Conservation (phyloP, 192 early-diverging fungal genomes). For the Entomortierella beljakovae region DNA sequence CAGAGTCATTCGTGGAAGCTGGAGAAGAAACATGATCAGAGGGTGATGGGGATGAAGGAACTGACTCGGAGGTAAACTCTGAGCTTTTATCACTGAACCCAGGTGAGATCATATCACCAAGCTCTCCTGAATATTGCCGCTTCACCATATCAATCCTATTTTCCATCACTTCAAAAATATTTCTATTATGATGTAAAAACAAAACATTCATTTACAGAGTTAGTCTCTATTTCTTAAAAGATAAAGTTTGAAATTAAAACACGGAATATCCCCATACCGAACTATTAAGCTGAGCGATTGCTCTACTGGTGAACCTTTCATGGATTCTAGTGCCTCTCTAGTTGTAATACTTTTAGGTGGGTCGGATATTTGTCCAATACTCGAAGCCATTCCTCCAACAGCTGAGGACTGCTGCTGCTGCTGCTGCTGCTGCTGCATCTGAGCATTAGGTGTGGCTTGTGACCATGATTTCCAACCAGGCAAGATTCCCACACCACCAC, state of each 20-base stretch:
- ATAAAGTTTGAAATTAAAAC: background rate
- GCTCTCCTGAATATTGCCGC: conserved; percentile 46
- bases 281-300: conserved; percentile 29
- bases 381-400: conserved; percentile 31
- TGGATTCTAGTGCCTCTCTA: conserved; percentile 13
- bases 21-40: background rate
- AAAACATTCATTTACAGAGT: background rate
- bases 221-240: background rate
- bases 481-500: conserved; percentile 43
- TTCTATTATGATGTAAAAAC: conserved; percentile 6
- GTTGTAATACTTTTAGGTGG: conserved; percentile 14
- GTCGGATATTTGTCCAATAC: background rate
- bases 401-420: background rate
- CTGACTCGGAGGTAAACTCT: conserved; percentile 14
- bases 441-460: background rate
- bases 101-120: conserved; percentile 19
- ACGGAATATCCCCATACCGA: conserved; percentile 11
- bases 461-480: conserved; percentile 44
- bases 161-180: conserved; percentile 55
- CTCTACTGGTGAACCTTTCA: conserved; percentile 15
- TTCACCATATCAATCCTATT: conserved; percentile 48
- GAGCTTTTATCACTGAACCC: conserved; percentile 27
- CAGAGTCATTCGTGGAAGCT: background rate
- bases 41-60: conserved; percentile 28
- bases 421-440: background rate